A percentile compares a stretch with the other conserved stretches of the same genome.
These are phyloP conservation scores for Melampsora larici-populina DNA, from an alignment of 1,284 basidiomycete genomes.

Conservation along the genomic window DNA sequence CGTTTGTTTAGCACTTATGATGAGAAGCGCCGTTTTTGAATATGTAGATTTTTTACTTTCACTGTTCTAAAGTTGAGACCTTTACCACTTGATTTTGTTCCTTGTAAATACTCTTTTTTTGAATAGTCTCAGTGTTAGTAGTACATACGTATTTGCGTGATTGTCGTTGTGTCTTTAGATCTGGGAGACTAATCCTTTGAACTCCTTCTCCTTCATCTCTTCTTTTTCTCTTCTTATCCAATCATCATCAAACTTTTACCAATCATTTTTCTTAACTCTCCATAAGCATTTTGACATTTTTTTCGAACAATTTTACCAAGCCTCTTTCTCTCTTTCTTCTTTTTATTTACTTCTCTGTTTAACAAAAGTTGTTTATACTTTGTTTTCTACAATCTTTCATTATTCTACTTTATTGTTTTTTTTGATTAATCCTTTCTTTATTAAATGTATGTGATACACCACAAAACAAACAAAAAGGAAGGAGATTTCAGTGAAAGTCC, in stretches of 20 bases:
- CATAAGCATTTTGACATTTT: background rate
- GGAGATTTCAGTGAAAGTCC: too few species aligned
- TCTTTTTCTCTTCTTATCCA: background rate
- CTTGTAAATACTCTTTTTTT: background rate
- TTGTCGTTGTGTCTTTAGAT: too few species aligned
- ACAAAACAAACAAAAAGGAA: too few species aligned
- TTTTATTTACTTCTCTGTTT: background rate
- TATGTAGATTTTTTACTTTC: background rate
- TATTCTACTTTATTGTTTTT: background rate
- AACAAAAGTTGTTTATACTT: background rate
- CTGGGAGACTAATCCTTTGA: too few species aligned
- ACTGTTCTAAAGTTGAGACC: background rate
- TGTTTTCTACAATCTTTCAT: background rate
- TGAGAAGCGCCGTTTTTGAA: background rate
- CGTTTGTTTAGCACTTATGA: background rate
- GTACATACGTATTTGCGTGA: too few species aligned
- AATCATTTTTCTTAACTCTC: background rate
- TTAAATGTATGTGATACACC: too few species aligned
- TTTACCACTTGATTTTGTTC: background rate
- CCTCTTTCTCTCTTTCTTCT: background rate
- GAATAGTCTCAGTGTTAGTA: background rate
- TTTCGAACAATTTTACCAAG: background rate
- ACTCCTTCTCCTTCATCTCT: background rate
- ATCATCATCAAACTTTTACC: background rate
- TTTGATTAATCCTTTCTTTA: background rate